phyloP scores from a whole-genome alignment of 495 filamentous ascomycete species.

The Symbiotaphrina buchneri region DNA sequence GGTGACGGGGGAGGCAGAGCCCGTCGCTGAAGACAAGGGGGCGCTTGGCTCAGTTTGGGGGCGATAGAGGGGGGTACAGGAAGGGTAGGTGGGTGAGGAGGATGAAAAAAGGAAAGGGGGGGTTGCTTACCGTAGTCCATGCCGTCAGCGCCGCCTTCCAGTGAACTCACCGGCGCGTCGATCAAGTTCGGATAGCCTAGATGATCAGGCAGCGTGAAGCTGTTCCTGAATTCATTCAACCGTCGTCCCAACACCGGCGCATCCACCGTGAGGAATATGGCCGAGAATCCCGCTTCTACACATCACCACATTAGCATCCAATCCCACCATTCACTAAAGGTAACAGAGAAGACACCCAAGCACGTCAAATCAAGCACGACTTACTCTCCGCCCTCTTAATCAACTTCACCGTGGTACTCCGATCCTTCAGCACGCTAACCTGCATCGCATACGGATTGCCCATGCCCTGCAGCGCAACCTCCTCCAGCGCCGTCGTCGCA shows the following conservation, averaged over 20 bases:
- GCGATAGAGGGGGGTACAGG: no score
- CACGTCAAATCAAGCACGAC: not conserved
- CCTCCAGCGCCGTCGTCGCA: slow-evolving; percentile 25
- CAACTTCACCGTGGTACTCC: slow-evolving; percentile 11
- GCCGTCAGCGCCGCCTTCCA: slow-evolving; percentile 3
- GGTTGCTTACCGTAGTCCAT: not conserved
- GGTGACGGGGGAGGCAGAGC: no score
- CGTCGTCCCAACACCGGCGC: slow-evolving; percentile 13
- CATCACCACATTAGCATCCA: no score
- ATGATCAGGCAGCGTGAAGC: slow-evolving; percentile 15
- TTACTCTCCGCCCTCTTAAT: slow-evolving; percentile 15
- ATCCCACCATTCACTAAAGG: no score
- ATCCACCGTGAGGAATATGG: slow-evolving; percentile 17
- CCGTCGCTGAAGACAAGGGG: no score
- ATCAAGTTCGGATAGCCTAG: slow-evolving; percentile 13
- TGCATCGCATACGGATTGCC: slow-evolving; percentile 23
- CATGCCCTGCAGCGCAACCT: slow-evolving; percentile 18
- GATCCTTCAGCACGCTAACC: slow-evolving; percentile 19
- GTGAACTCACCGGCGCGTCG: slow-evolving; percentile 4
- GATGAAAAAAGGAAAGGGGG: no score
- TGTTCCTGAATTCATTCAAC: slow-evolving; percentile 19
- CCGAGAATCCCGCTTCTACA: slow-evolving; percentile 12
- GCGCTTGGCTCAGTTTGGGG: no score
- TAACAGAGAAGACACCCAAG: no score
- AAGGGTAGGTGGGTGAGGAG: no score